These are phyloP conservation scores for Aureobasidium leucospermi DNA, from an alignment of 2,329 filamentous ascomycete species.

Conservation along the genomic window DNA sequence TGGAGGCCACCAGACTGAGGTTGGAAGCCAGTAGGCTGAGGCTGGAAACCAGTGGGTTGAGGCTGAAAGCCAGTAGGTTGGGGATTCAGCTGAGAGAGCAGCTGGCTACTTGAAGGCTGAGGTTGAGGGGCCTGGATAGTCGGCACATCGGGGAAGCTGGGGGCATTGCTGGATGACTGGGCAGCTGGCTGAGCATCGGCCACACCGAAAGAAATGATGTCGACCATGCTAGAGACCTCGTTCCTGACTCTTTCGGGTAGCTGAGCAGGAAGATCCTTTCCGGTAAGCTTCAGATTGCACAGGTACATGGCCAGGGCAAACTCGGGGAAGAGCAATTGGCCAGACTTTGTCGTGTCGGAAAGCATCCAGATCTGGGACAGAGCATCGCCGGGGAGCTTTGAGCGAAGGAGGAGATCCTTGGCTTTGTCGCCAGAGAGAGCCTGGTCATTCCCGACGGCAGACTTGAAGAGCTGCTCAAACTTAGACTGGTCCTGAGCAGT, in stretches of 20 bases:
- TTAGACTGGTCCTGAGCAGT: constrained; percentile 91
- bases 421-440: constrained; percentile 89
- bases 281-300: constrained; percentile 86
- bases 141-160: constrained; percentile 59
- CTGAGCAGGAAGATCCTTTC: constrained; percentile 65
- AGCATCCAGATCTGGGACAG: constrained; percentile 86
- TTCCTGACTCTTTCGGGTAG: constrained; percentile 87
- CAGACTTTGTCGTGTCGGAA: constrained; percentile 91
- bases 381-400: constrained; percentile 77
- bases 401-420: constrained; percentile 78
- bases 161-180: constrained; percentile 56
- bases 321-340: constrained; percentile 92
- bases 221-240: constrained; percentile 98
- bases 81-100: constrained; percentile 50
- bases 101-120: constrained; percentile 58
- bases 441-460: constrained; percentile 75
- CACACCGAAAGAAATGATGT: constrained; percentile 94
- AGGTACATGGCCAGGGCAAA: constrained; percentile 98
- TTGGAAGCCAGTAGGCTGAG: constrained; percentile 51
- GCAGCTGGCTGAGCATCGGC: constrained; percentile 57
- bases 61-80: constrained; percentile 50
- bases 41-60: constrained; percentile 51
- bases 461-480: constrained; percentile 97
- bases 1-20: constrained; percentile 52
- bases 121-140: constrained; percentile 44